Conservation (phyloP, 768 basidiomycete species). For the Lactifluus pinguis region DNA sequence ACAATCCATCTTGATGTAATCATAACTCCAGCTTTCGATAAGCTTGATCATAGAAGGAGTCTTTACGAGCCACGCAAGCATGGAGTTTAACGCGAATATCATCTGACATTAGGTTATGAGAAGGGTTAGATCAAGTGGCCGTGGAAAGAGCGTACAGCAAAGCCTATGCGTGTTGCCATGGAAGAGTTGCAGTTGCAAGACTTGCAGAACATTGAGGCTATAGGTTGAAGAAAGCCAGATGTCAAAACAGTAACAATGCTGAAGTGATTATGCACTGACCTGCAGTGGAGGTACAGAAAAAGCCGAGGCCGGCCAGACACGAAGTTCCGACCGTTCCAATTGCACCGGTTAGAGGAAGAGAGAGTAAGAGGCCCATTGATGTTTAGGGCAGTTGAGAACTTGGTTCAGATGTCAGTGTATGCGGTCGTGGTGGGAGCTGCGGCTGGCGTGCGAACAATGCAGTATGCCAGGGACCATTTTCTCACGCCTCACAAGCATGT, state of each 20-base stretch:
- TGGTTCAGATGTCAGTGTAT: not conserved
- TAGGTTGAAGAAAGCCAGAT: constrained; percentile 8
- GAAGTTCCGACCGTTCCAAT: constrained; percentile 70
- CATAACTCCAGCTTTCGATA: constrained; percentile 88
- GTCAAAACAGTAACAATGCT: constrained; percentile 1
- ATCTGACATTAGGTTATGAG: constrained; percentile 40
- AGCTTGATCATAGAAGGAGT: constrained; percentile 78
- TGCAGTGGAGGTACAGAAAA: constrained; percentile 81
- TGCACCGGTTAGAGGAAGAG: constrained; percentile 60
- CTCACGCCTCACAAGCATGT: constrained; percentile 4
- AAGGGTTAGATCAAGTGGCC: not conserved
- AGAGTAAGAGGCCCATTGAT: constrained; percentile 64
- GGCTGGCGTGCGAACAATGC: too few relatives aligned
- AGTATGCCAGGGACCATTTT: not conserved
- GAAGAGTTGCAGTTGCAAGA: constrained; percentile 99
- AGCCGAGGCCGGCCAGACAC: constrained; percentile 73
- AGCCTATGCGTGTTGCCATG: constrained; percentile 93
- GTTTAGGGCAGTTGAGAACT: not conserved
- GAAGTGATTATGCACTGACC: constrained; percentile 35
- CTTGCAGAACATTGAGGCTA: constrained; percentile 95
- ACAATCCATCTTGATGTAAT: constrained; percentile 98
- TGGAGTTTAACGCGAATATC: constrained; percentile 92
- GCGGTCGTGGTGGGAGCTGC: not conserved
- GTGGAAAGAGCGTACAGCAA: constrained; percentile 52
- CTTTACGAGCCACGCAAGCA: constrained; percentile 95